Base-by-base conservation (phyloP, 345 rosid genomes). In the Odontarrhena argentea region DNA sequence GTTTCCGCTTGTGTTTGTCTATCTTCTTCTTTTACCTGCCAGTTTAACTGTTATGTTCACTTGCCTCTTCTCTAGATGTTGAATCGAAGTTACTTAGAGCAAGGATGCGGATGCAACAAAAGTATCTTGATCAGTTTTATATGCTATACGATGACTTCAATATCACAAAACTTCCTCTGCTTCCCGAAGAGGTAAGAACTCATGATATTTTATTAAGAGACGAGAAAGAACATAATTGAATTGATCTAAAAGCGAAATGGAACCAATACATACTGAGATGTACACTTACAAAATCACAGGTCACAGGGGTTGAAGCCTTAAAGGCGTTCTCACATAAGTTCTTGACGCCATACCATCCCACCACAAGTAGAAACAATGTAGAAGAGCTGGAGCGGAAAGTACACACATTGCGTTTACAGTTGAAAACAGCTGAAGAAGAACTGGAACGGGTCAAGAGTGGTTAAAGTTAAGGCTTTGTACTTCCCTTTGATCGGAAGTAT, bases 121-220 rank as follows among this genome's bases (percentile, higher is more conserved):
- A 95, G 87, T 95, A 95, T 73, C 88, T 95, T 2, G 96, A 95
- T 78, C 99, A 95, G 80, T 95, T 91, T 74, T 95, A 91, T 83
- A 85, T 91, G 97, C 64, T 95, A 63, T 95, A 95, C 50, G 99
- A 95, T 74, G 99, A 95, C 78, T 95, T 95, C 72, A 79, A 95
- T 73, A 91, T 95, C 81, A 87, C 96, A 56, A 95, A 95, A 80
- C 85, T 95, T 42, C 99, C 97, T 42, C 73, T 95, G 84, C 83
- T 95, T 60, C 98, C 97, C 11, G 87, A 86, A 72, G 99, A 95
- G 99, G 99, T 91, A 74, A 77, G 65, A 53, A 59, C 0, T 5
- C 56, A 30, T 43, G 67, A 52, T 41, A 61, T 2, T 2, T 26
- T 7, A 38, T 38, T 12, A 9, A 8, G 22, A 52, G 42, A 52